phyloP scores from a whole-genome alignment of 345 rosid species.

The Luvunga scandens region DNA sequence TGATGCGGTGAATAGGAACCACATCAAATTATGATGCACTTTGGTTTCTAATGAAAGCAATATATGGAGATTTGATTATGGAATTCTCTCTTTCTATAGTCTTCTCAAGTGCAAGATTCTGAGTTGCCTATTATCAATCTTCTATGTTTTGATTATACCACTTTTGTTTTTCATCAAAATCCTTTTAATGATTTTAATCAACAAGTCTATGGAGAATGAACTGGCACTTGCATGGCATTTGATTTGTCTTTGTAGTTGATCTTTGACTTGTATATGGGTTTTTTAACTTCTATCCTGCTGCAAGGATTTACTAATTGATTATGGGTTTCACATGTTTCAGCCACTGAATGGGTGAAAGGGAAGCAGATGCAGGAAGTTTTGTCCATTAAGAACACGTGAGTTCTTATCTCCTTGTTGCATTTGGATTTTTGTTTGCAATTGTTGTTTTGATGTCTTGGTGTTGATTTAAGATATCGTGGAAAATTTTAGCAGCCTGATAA shows the following conservation, averaged over 20 bases:
- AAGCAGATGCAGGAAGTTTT: constrained; percentile 87
- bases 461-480: background rate
- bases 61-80: background rate
- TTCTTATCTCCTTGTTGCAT: background rate
- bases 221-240: background rate
- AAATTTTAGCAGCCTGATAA: background rate
- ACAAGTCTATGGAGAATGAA: background rate
- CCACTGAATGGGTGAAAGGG: constrained; percentile 99
- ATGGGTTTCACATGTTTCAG: constrained; percentile 33
- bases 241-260: background rate
- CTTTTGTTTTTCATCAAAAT: background rate
- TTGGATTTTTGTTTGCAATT: background rate
- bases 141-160: background rate
- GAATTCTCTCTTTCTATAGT: background rate
- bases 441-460: background rate
- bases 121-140: background rate
- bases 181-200: background rate
- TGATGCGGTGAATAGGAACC: background rate
- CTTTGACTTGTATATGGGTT: background rate
- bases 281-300: background rate
- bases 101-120: background rate
- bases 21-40: background rate
- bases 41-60: background rate
- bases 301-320: background rate
- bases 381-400: constrained; percentile 94